Evolutionary conservation across 2,329 filamentous ascomycete genomes (phyloP).

Genomic region (Colletotrichum liriopes): DNA sequence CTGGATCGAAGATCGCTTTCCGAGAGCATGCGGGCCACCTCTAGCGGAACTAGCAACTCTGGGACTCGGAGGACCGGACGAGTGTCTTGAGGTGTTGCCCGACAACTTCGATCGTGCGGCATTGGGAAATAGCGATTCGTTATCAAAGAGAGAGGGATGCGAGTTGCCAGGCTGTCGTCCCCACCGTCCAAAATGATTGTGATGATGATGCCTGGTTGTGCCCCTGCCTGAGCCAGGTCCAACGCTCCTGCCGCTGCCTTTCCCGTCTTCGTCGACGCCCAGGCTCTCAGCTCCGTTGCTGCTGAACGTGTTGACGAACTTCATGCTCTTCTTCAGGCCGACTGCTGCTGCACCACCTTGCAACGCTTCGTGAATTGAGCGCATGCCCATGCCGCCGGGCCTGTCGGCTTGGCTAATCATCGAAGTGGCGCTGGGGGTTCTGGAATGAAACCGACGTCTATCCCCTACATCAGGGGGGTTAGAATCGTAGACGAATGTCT

Average conservation of each 20-base stretch:
- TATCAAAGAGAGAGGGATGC: conserved; percentile 81
- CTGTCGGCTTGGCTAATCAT: conserved; percentile 80
- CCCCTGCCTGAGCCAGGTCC: conserved; percentile 74
- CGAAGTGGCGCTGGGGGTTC: conserved; percentile 94
- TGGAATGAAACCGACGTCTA: conserved; percentile 86
- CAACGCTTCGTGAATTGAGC: conserved; percentile 70
- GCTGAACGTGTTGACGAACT: conserved; percentile 88
- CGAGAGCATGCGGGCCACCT: conserved; percentile 46
- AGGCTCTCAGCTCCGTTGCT: conserved; percentile 68
- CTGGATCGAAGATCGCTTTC: conserved; percentile 70
- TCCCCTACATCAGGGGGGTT: conserved; percentile 83
- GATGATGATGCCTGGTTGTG: conserved; percentile 83
- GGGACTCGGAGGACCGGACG: conserved; percentile 80
- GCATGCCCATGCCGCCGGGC: conserved; percentile 59
- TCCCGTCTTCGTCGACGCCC: conserved; percentile 77
- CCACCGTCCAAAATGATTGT: conserved; percentile 77
- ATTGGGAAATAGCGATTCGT: conserved; percentile 83
- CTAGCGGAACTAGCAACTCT: conserved; percentile 55
- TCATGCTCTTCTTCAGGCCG: conserved; percentile 92
- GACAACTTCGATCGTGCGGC: conserved; percentile 75
- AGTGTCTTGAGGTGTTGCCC: conserved; percentile 70
- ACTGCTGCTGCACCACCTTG: conserved; percentile 59
- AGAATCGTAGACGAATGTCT: conserved; percentile 99
- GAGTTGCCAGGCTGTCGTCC: conserved; percentile 78
- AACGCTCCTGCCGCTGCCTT: conserved; percentile 73